Percentiles rank a stretch among this genome's conserved stretches.
These are phyloP conservation scores for Tetrapisispora nanseiensis DNA, from an alignment of 805 yeast genomes.

Conservation along the genomic window DNA sequence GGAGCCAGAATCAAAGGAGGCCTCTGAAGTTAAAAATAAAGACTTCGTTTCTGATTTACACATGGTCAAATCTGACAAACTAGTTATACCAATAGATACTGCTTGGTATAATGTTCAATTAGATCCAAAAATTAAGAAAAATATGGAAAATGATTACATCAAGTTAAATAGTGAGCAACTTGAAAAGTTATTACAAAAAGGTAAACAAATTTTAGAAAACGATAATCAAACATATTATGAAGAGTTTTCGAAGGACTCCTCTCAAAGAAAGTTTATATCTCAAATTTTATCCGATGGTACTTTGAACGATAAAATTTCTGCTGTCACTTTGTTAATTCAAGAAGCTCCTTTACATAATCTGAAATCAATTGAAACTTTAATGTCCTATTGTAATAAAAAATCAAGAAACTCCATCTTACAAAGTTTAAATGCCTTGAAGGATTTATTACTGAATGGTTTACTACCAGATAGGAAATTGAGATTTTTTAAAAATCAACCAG, in stretches of 20 bases:
- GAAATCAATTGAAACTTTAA: slow-evolving; percentile 70
- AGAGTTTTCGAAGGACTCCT: slow-evolving; percentile 63
- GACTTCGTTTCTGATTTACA: slow-evolving; percentile 25
- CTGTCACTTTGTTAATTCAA: slow-evolving; percentile 83
- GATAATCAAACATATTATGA: slow-evolving; percentile 67
- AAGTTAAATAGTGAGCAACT: slow-evolving; percentile 41
- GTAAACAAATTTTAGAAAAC: slow-evolving; percentile 50
- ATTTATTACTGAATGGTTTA: slow-evolving; percentile 73
- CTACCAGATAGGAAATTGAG: slow-evolving; percentile 78
- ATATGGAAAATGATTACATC: slow-evolving; percentile 13
- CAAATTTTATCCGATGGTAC: slow-evolving; percentile 91
- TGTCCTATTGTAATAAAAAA: slow-evolving; percentile 78
- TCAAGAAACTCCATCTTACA: slow-evolving; percentile 88
- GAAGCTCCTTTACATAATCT: slow-evolving; percentile 90
- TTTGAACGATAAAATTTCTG: slow-evolving; percentile 86
- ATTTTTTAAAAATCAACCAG: slow-evolving; percentile 69
- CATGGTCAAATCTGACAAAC: slow-evolving; percentile 45
- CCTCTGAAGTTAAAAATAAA: slow-evolving; percentile 15
- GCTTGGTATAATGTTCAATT: slow-evolving; percentile 70
- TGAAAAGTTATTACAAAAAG: slow-evolving; percentile 53
- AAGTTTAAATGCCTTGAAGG: slow-evolving; percentile 81
- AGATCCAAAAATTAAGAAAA: slow-evolving; percentile 23
- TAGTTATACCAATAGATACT: slow-evolving; percentile 49
- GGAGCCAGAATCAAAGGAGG: slow-evolving; percentile 24
- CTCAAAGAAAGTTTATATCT: slow-evolving; percentile 79